Base-by-base conservation (phyloP, 345 rosid genomes). In the Carallia pectinifolia region DNA sequence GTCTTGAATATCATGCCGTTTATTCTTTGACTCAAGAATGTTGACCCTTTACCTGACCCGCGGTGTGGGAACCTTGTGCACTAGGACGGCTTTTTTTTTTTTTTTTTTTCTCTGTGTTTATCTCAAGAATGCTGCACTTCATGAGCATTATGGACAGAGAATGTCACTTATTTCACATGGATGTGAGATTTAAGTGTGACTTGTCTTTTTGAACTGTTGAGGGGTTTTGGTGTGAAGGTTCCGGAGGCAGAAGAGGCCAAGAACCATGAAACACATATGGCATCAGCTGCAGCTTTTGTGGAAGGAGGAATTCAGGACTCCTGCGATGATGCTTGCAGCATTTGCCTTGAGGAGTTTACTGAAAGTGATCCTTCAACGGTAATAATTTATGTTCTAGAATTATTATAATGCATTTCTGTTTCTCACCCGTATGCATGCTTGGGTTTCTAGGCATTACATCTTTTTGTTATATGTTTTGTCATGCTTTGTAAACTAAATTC, bases 221-320 rank as follows among this genome's bases (percentile, higher is more conserved):
- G 8, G 47, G 9, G 40, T 13, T 69, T 68, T 23, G 70, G 47
- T 54, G 9, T 10, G 58, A 65, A 82, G 84, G 84, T 83, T 79
- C 70, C 53, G 64, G 72, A 59, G 67, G 56, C 62, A 69, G 69
- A 77, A 10, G 80, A 77, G 53, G 68, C 61, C n/a, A 71, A 71
- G 50, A 68, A 68, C 30, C 37, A 55, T 56, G 76, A 71, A 67
- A 37, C 58, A 1, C 72, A 77, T 31, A 12, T 72, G 73, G 40
- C 80, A 63, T 77, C 77, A 47, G 74, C 77, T 68, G 70, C 76
- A 17, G 80, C 76, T 38, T 77, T 77, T 63, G 77, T 77, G 53
- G 74, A 72, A 69, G 80, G 80, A 65, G 80, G 77, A 56, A 67
- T 77, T 62, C 74, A 77, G 62, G 80, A 77, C 2, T 68, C 69